phyloP scores from a whole-genome alignment of 345 rosid genomes.

The Syzygium grande region DNA sequence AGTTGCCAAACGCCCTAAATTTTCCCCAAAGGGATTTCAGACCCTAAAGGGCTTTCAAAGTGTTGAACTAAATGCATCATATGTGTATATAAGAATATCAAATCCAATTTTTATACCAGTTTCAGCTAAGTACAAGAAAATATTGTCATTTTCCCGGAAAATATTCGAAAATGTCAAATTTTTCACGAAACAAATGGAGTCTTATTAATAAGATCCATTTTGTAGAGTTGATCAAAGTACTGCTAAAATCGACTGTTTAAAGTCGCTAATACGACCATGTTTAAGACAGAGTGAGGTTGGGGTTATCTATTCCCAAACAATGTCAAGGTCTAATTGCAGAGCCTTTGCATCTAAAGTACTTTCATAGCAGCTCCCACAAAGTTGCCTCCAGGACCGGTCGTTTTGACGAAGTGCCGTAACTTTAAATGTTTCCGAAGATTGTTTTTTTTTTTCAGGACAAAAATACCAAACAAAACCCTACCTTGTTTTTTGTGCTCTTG shows the following conservation, averaged over 20 bases:
- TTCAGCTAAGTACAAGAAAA: too few relatives aligned
- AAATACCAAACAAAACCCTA: neutral
- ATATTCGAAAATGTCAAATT: too few relatives aligned
- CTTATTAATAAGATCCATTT: too few relatives aligned
- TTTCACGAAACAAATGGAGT: too few relatives aligned
- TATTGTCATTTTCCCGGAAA: too few relatives aligned
- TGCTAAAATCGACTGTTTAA: too few relatives aligned
- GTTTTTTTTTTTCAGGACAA: neutral
- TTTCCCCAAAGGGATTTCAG: too few relatives aligned
- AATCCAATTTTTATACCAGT: too few relatives aligned
- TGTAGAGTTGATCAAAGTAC: neutral
- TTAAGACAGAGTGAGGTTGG: neutral
- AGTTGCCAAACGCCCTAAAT: too few relatives aligned
- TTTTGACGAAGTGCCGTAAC: neutral
- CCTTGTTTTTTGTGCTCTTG: neutral
- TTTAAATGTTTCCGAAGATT: neutral
- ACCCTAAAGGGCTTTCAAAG: too few relatives aligned
- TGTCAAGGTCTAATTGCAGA: neutral
- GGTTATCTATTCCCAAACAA: neutral
- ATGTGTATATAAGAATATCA: too few relatives aligned
- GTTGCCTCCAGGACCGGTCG: neutral
- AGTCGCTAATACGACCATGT: neutral
- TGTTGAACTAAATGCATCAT: too few relatives aligned
- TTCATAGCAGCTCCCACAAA: neutral
- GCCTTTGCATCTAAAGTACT: neutral